Conservation (phyloP, 108 stramenopile species). For the Fragilaria crotonensis region DNA sequence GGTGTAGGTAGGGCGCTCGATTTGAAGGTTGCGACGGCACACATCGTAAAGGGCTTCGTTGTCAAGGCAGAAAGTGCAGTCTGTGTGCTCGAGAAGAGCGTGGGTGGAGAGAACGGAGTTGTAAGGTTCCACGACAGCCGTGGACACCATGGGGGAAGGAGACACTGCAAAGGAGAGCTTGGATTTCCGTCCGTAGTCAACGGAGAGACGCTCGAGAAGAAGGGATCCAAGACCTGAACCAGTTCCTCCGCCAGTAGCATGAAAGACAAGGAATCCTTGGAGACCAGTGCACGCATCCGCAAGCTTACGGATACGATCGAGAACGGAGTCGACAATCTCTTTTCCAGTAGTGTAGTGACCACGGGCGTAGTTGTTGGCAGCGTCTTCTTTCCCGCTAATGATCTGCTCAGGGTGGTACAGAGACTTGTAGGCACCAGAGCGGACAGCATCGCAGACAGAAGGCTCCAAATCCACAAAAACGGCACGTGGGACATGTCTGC, state of each 20-base stretch:
- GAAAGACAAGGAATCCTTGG: slow-evolving; percentile 99
- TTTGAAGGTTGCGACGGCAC: slow-evolving; percentile 90
- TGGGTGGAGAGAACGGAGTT: slow-evolving; percentile 95
- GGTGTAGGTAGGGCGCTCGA: slow-evolving; percentile 91
- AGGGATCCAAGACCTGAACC: slow-evolving; percentile 99
- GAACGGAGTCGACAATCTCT: slow-evolving; percentile 95
- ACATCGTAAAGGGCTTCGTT: slow-evolving; percentile 95
- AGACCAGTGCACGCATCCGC: slow-evolving; percentile 99
- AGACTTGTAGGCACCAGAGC: slow-evolving; percentile 80
- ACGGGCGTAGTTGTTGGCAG: slow-evolving; percentile 99
- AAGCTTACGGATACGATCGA: slow-evolving; percentile 98
- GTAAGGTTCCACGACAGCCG: slow-evolving; percentile 95
- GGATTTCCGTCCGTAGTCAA: slow-evolving; percentile 98
- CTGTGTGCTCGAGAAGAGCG: slow-evolving; percentile 93
- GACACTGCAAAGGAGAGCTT: slow-evolving; percentile 97
- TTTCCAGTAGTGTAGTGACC: slow-evolving; percentile 99
- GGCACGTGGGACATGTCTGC: slow-evolving; percentile 99
- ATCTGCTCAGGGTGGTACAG: slow-evolving; percentile 99
- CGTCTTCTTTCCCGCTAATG: slow-evolving; percentile 99
- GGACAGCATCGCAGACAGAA: slow-evolving; percentile 94
- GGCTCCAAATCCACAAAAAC: slow-evolving; percentile 97
- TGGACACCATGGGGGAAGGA: slow-evolving; percentile 92
- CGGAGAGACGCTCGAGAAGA: slow-evolving; percentile 94
- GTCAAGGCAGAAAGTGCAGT: slow-evolving; percentile 92
- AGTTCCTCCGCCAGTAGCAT: slow-evolving; percentile 98